Evolutionary conservation across 441 rosid species (phyloP).

Genomic region (Mallotus repandus): DNA sequence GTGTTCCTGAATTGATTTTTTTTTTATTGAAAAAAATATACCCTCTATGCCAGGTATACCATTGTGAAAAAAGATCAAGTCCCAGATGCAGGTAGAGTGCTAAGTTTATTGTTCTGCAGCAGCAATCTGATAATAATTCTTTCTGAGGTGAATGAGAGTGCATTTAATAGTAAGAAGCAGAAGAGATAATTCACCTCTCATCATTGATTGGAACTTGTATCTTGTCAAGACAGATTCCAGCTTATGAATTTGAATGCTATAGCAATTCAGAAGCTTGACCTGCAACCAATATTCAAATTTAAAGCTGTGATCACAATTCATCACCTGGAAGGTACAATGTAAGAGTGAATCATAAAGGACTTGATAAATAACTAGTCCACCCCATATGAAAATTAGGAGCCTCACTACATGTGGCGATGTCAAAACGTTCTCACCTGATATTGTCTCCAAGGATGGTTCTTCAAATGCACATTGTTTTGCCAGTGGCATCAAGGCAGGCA

Average conservation of each 20-base stretch:
- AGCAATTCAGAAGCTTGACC: constrained; percentile 90
- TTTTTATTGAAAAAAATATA: background rate
- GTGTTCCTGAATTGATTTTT: background rate
- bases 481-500: constrained; percentile 94
- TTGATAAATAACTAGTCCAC: background rate
- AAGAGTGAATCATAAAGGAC: background rate
- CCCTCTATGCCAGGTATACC: background rate
- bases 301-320: background rate
- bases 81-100: background rate
- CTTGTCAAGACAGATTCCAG: constrained; percentile 79
- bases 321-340: background rate
- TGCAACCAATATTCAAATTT: constrained; percentile 32
- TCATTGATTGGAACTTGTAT: constrained; percentile 87
- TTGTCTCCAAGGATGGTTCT: constrained; percentile 93
- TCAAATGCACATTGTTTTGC: constrained; percentile 98
- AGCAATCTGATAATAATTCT: background rate
- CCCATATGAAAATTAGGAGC: constrained; percentile 18
- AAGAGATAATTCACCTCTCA: constrained; percentile 65
- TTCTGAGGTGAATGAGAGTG: too few relatives aligned
- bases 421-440: constrained; percentile 81
- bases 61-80: background rate
- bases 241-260: constrained; percentile 67
- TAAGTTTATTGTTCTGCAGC: background rate
- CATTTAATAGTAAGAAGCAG: background rate
- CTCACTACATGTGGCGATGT: constrained; percentile 98